Percentiles rank a stretch among this genome's conserved stretches.
These are phyloP conservation scores for Fomitopsis pulvina DNA, from an alignment of 768 basidiomycete species.

Conservation along the genomic window DNA sequence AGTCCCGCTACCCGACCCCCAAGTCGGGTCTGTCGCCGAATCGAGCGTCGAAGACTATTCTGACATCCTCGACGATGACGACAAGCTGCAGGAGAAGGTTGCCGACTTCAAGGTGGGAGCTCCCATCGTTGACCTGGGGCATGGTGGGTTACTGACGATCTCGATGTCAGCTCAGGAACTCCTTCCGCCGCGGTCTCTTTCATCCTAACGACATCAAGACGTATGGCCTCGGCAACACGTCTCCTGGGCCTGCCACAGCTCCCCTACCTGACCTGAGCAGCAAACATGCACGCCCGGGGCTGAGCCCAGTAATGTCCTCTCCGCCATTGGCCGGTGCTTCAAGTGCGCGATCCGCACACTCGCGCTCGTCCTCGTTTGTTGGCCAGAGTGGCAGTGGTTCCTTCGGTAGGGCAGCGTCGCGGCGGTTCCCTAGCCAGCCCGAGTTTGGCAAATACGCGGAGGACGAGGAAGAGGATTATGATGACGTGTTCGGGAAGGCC, in stretches of 20 bases:
- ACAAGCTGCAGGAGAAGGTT: slow-evolving; percentile 66
- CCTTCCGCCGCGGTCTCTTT: slow-evolving; percentile 67
- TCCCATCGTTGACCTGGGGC: background rate
- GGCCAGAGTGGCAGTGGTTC: slow-evolving; percentile 40
- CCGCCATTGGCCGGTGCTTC: slow-evolving; percentile 9
- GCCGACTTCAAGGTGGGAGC: slow-evolving; percentile 70
- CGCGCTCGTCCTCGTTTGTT: slow-evolving; percentile 43
- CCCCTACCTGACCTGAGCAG: slow-evolving; percentile 52
- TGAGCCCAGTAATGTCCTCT: slow-evolving; percentile 38
- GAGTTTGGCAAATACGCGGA: slow-evolving; percentile 86
- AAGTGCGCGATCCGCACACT: slow-evolving; percentile 33
- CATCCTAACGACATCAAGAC: slow-evolving; percentile 89
- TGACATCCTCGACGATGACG: slow-evolving; percentile 77
- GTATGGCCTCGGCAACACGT: slow-evolving; percentile 43
- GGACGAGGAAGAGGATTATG: slow-evolving; percentile 88
- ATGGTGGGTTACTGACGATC: background rate
- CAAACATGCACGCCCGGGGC: slow-evolving; percentile 46
- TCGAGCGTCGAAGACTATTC: slow-evolving; percentile 90
- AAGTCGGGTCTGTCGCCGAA: slow-evolving; percentile 46
- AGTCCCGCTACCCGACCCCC: slow-evolving; percentile 52
- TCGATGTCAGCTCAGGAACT: slow-evolving; percentile 54
- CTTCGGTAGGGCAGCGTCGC: slow-evolving; percentile 61
- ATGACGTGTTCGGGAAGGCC: slow-evolving; percentile 86
- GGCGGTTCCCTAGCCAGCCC: slow-evolving; percentile 42
- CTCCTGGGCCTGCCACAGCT: slow-evolving; percentile 60